Conservation (phyloP, 1,284 basidiomycete species). For the Exobasidium rhododendri region DNA sequence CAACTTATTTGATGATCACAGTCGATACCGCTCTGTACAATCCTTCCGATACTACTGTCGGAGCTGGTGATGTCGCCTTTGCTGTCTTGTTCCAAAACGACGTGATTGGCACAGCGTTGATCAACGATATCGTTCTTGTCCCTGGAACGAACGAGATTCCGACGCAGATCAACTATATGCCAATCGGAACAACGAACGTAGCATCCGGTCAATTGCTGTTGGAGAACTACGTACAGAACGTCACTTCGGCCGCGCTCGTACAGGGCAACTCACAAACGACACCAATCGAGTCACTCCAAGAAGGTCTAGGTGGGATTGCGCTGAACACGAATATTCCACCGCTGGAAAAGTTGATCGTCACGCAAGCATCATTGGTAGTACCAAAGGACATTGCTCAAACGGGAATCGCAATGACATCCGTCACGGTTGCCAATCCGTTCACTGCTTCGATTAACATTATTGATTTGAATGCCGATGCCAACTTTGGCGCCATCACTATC, state of each 20-base stretch:
- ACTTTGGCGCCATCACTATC: constrained; percentile 55
- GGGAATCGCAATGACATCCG: constrained; percentile 33
- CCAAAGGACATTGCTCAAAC: constrained; percentile 53
- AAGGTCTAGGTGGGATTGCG: constrained; percentile 65
- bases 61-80: constrained; percentile 67
- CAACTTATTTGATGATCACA: constrained; percentile 69
- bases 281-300: constrained; percentile 65
- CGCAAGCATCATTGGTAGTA: constrained; percentile 47
- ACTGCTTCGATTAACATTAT: constrained; percentile 71
- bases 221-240: constrained; percentile 70
- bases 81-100: constrained; percentile 63
- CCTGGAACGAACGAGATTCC: constrained; percentile 35
- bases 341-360: constrained; percentile 66
- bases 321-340: constrained; percentile 68
- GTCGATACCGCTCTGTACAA: constrained; percentile 58
- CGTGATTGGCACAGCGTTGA: constrained; percentile 64
- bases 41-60: constrained; percentile 68
- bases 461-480: constrained; percentile 63
- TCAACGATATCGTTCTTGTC: constrained; percentile 56
- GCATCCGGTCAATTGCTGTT: constrained; percentile 64
- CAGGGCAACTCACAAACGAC: constrained; percentile 65
- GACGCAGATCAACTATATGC: constrained; percentile 66
- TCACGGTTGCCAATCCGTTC: constrained; percentile 67
- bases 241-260: constrained; percentile 64
- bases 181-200: constrained; percentile 62